Percentiles rank a stretch among this genome's conserved stretches.
phyloP scores from a whole-genome alignment of 1,284 basidiomycete species.

The Fomitopsis schrenkii region DNA sequence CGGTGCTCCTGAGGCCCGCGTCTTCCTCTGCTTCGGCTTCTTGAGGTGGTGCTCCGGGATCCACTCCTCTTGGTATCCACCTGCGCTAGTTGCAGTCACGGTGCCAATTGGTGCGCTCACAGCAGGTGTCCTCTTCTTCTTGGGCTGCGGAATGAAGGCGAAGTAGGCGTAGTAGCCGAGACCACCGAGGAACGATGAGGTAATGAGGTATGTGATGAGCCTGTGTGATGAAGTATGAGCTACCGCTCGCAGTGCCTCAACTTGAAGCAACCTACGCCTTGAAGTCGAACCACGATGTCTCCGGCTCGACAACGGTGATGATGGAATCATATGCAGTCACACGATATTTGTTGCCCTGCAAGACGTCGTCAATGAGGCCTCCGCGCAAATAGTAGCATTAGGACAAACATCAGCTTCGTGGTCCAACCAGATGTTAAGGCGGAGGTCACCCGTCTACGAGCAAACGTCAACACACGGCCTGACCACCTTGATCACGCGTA shows the following conservation, averaged over 20 bases:
- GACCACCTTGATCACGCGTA: neutral
- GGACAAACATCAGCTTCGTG: constrained; percentile 57
- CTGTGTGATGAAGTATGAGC: constrained; percentile 32
- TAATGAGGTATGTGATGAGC: constrained; percentile 73
- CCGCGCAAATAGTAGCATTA: constrained; percentile 1
- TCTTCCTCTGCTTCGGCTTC: constrained; percentile 53
- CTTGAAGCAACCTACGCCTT: constrained; percentile 55
- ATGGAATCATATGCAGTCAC: constrained; percentile 77
- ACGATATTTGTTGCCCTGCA: constrained; percentile 52
- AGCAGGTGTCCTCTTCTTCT: constrained; percentile 37
- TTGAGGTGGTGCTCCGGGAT: constrained; percentile 85
- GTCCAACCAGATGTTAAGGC: constrained; percentile 78
- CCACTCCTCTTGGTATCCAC: constrained; percentile 88
- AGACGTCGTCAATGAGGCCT: neutral
- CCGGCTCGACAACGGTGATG: constrained; percentile 80
- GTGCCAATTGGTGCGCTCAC: constrained; percentile 56
- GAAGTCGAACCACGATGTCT: constrained; percentile 75
- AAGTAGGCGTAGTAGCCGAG: constrained; percentile 67
- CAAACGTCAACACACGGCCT: neutral
- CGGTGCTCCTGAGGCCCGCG: constrained; percentile 39
- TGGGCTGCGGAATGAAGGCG: constrained; percentile 60
- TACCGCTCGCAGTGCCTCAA: neutral
- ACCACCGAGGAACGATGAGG: constrained; percentile 61
- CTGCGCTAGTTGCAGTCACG: constrained; percentile 65
- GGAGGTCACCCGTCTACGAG: constrained; percentile 69